Evolutionary conservation across 805 yeast species (phyloP).

Genomic region (Clavispora phyllophila): DNA sequence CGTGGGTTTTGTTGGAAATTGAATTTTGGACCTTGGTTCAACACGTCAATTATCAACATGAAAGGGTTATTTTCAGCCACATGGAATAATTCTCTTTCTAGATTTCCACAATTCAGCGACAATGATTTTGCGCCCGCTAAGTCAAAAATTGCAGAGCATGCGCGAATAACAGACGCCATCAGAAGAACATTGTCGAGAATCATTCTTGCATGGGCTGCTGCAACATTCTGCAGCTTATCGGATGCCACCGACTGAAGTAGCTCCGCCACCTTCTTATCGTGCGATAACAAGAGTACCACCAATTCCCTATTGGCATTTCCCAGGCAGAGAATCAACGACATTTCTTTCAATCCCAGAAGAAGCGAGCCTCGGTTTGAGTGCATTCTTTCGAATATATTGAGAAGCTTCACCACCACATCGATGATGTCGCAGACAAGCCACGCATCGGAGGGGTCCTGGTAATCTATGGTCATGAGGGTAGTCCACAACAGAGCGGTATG

Average conservation of each 20-base stretch:
- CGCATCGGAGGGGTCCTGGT: not conserved
- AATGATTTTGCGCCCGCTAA: not conserved
- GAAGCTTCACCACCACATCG: not conserved
- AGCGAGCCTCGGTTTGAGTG: not conserved
- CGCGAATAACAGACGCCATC: not conserved
- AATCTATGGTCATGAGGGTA: not conserved
- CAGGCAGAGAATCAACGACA: not conserved
- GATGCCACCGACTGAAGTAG: not conserved
- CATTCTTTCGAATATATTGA: not conserved
- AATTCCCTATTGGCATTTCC: not conserved
- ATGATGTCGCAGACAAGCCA: not conserved
- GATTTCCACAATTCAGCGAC: not conserved
- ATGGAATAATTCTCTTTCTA: not conserved
- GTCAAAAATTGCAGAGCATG: not conserved
- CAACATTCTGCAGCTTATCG: not conserved
- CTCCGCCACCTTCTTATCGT: not conserved
- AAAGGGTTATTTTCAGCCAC: slow-evolving; percentile 10
- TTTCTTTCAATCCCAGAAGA: not conserved
- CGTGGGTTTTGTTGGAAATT: not conserved
- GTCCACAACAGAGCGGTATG: not conserved
- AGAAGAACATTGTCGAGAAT: not conserved
- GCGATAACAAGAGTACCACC: not conserved
- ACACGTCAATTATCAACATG: slow-evolving; percentile 9
- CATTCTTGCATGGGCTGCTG: not conserved
- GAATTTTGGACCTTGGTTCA: slow-evolving; percentile 7